Evolutionary conservation across 352 stramenopile genomes (phyloP).

Genomic region (Phytophthora melonis): DNA sequence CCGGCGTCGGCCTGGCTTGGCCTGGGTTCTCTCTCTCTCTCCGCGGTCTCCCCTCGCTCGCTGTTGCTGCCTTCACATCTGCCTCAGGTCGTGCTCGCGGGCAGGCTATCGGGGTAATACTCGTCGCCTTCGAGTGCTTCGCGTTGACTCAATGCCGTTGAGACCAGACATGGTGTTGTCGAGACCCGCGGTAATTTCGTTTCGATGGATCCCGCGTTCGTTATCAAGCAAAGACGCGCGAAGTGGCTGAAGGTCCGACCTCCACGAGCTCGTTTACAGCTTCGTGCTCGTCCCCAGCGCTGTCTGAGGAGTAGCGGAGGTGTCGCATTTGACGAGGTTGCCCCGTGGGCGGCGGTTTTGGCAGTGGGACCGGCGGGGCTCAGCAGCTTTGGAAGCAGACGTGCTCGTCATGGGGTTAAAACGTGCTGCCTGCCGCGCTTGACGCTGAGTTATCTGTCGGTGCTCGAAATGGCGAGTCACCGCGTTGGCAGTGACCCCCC

Average conservation of each 20-base stretch:
- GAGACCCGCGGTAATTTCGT: constrained; percentile 4
- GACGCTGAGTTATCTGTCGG: background rate
- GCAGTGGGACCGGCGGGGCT: constrained; percentile 2
- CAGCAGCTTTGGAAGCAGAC: background rate
- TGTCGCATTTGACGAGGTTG: background rate
- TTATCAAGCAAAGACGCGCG: background rate
- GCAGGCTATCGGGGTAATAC: too few relatives aligned
- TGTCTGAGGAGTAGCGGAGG: background rate
- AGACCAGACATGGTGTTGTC: background rate
- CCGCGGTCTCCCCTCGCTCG: background rate
- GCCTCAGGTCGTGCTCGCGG: background rate
- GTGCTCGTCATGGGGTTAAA: constrained; percentile 3
- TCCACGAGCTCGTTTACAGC: background rate
- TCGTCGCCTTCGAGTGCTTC: background rate
- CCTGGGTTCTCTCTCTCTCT: background rate
- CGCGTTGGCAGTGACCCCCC: background rate
- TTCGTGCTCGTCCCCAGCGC: background rate
- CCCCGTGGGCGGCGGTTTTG: background rate
- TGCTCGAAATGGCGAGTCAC: background rate
- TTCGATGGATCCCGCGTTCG: constrained; percentile 3
- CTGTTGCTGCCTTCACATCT: background rate
- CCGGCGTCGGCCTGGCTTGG: too few relatives aligned
- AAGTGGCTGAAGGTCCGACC: constrained; percentile 2
- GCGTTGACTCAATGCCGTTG: background rate
- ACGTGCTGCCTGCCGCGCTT: background rate